phyloP scores from a whole-genome alignment of 768 basidiomycete species.

The Rhizopogon vulgaris region DNA sequence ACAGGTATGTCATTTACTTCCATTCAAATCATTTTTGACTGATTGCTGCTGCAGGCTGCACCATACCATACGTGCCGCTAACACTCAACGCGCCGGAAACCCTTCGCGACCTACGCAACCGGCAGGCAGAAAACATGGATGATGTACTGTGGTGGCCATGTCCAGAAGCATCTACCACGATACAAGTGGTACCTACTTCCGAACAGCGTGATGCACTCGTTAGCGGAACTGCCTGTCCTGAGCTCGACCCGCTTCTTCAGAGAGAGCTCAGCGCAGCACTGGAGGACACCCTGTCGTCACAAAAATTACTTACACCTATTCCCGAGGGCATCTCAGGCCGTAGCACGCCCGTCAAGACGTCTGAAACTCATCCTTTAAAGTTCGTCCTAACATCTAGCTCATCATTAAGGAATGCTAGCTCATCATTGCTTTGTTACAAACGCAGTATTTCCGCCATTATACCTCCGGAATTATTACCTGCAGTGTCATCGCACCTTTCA shows the following conservation, averaged over 20 bases:
- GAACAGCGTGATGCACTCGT: slow-evolving; percentile 19
- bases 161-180: neutral
- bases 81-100: slow-evolving; percentile 58
- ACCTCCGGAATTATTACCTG: slow-evolving; percentile 41
- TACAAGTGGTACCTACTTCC: slow-evolving; percentile 11
- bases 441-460: slow-evolving; percentile 51
- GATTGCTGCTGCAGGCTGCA: slow-evolving; percentile 38
- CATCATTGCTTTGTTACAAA: neutral
- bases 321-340: neutral
- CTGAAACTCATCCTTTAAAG: slow-evolving; percentile 81
- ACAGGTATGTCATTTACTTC: slow-evolving; percentile 15
- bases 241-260: slow-evolving; percentile 28
- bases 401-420: neutral
- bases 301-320: slow-evolving; percentile 18
- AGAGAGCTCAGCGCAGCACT: slow-evolving; percentile 52
- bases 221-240: slow-evolving; percentile 4
- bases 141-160: slow-evolving; percentile 47
- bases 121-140: slow-evolving; percentile 38
- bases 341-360: slow-evolving; percentile 50
- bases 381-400: slow-evolving; percentile 26
- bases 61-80: slow-evolving; percentile 54
- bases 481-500: slow-evolving; percentile 33
- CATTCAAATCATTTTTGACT: neutral
- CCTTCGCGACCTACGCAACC: slow-evolving; percentile 43
- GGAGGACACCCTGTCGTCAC: slow-evolving; percentile 30